Evolutionary conservation across 805 yeast species (phyloP).

Genomic region (Candida taoyuanica): DNA sequence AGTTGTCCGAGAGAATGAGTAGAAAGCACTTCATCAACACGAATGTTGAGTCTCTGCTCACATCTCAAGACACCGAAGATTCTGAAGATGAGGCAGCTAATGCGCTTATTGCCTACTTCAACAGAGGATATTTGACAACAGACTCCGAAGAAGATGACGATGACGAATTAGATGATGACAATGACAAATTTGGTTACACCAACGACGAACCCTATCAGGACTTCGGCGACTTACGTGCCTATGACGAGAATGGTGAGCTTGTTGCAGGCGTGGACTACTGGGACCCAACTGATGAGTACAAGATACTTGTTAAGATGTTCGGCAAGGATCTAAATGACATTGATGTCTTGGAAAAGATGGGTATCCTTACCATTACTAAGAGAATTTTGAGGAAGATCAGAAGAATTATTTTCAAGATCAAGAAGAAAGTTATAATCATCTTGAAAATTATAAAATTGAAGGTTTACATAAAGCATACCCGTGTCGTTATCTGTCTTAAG

Average conservation of each 20-base stretch:
- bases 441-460: conserved; percentile 22
- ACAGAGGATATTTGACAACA: background rate
- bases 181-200: background rate
- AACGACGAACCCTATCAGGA: conserved; percentile 5
- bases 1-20: conserved; percentile 2
- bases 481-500: conserved; percentile 15
- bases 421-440: conserved; percentile 13
- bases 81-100: conserved; percentile 3
- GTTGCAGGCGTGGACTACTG: conserved; percentile 3
- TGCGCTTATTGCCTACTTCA: conserved; percentile 3
- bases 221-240: conserved; percentile 5
- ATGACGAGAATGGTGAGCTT: conserved; percentile 6
- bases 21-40: conserved; percentile 6
- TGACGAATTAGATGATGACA: no score
- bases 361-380: conserved; percentile 8
- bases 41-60: background rate
- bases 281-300: conserved; percentile 13
- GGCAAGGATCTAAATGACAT: conserved; percentile 8
- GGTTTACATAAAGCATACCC: conserved; percentile 13
- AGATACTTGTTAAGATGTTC: conserved; percentile 4
- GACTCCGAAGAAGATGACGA: background rate
- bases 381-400: conserved; percentile 17
- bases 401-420: conserved; percentile 8
- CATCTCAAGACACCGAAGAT: background rate
- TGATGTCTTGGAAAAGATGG: conserved; percentile 15